Evolutionary conservation across 176 grass and related monocot species (phyloP), one percentile per base, ranked within the genome.

Genomic region (Calamus simplicifolius): DNA sequence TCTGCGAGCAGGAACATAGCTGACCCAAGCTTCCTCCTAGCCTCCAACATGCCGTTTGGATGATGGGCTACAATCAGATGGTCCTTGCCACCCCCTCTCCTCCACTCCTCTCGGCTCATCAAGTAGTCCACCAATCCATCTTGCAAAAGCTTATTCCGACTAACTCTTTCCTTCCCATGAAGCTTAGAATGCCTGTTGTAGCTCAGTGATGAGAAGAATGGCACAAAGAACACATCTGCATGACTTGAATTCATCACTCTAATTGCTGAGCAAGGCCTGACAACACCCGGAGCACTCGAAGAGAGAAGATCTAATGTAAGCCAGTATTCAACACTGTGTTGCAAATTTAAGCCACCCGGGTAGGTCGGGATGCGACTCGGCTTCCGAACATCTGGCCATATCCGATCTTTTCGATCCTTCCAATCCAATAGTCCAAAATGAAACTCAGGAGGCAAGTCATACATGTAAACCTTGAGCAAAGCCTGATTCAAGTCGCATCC

Each of bases 281-380:
- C 27, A 1, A 58, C 50, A 58, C n/a, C 19, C 5, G 64, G 64
- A 18, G 59, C 17, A 25, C 67, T 50, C 26, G 85, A 95, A 29
- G 90, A 80, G 0, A 89, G 82, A 50, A 95, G 78, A 70, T 89
- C 85, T 38, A 95, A 64, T 4, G 77, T 73, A 21, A 95, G 90
- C 85, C 85, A 95, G 50, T 95, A 95, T 57, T 76, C 90, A 31
- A 89, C 80, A 71, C 85, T 95, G 73, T 95, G 90, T 69, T 95
- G 90, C 69, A 89, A 78, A 79, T 95, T 95, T 64, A 95, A 69
- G 14, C 82, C 82, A 35, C 90, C 90, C 2, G 90, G 90, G 70
- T 95, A 95, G 61, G 50, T 81, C 48, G 79, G 90, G 64, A 76
- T 68, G 35, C 54, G 64, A 70, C 59, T 21, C 18, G 75, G 19